phyloP scores from a whole-genome alignment of 2,329 filamentous ascomycete species.

The Cercospora zeae-maydis region DNA sequence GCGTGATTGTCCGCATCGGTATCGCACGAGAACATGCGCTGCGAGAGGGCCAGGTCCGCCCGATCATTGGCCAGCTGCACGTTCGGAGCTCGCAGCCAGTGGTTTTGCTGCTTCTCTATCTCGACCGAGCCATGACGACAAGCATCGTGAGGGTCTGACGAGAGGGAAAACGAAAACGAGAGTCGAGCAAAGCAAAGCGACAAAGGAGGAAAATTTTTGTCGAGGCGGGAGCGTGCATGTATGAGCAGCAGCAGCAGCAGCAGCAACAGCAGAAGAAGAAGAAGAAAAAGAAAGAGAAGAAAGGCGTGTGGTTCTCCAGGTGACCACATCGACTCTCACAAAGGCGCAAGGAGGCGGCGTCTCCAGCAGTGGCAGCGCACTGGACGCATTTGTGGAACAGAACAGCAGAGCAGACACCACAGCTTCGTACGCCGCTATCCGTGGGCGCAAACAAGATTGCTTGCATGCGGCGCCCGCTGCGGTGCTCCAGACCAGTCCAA shows the following conservation, averaged over 20 bases:
- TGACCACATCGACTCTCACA: conserved; percentile 22
- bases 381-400: conserved; percentile 28
- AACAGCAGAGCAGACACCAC: conserved; percentile 15
- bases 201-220: conserved; percentile 3
- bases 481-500: not conserved
- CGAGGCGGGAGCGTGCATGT: conserved; percentile 23
- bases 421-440: conserved; percentile 11
- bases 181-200: not conserved
- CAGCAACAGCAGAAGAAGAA: conserved; percentile 2
- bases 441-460: conserved; percentile 19
- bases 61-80: conserved; percentile 19
- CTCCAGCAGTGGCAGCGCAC: conserved; percentile 19
- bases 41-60: conserved; percentile 14
- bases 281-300: conserved; percentile 9
- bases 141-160: conserved; percentile 5
- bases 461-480: conserved; percentile 3
- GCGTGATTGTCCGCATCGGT: conserved; percentile 11
- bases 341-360: conserved; percentile 29
- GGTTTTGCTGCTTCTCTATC: not conserved
- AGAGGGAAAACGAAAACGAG: conserved; percentile 9
- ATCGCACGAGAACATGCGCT: conserved; percentile 20
- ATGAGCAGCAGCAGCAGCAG: no score
- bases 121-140: not conserved
- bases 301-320: conserved; percentile 9
- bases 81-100: conserved; percentile 1